A percentile compares a stretch with the other conserved stretches of the same genome.
These are phyloP conservation scores for Xerocomus minutiporus DNA, from an alignment of 1,284 basidiomycete genomes.

Conservation along the genomic window DNA sequence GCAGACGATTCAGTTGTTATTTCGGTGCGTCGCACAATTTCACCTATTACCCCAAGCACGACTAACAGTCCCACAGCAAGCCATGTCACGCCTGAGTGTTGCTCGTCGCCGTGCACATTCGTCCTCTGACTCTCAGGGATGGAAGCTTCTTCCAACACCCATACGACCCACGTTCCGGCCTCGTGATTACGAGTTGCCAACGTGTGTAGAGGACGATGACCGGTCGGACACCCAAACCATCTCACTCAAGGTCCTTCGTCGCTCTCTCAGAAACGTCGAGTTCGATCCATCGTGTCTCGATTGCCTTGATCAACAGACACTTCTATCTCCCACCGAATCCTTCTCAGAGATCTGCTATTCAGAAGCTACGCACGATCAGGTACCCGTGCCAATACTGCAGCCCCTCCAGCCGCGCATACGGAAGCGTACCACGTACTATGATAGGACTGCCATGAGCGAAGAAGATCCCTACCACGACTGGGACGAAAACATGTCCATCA, in stretches of 20 bases:
- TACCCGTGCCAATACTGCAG: constrained; percentile 26
- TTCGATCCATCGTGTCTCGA: constrained; percentile 34
- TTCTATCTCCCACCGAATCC: constrained; percentile 33
- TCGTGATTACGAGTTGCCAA: constrained; percentile 29
- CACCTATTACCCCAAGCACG: neutral
- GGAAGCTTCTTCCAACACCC: constrained; percentile 31
- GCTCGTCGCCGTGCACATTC: constrained; percentile 31
- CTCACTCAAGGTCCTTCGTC: constrained; percentile 31
- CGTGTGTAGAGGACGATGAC: constrained; percentile 29
- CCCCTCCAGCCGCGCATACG: constrained; percentile 33
- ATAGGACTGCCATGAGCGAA: constrained; percentile 33
- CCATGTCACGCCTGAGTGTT: constrained; percentile 1
- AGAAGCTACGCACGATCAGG: constrained; percentile 31
- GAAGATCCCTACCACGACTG: constrained; percentile 34
- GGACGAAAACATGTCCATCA: constrained; percentile 33
- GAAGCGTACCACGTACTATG: constrained; percentile 25
- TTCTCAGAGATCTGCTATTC: constrained; percentile 33
- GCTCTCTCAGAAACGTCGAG: constrained; percentile 32
- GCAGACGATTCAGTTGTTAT: constrained; percentile 26
- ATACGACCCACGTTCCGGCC: constrained; percentile 33
- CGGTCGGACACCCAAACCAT: constrained; percentile 24
- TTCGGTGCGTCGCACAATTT: constrained; percentile 12
- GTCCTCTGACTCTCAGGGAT: constrained; percentile 31
- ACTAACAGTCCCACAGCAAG: constrained; percentile 15
- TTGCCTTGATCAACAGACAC: constrained; percentile 33